Evolutionary conservation across 2,329 filamentous ascomycete species (phyloP).

Genomic region (Apiospora malaysiana): DNA sequence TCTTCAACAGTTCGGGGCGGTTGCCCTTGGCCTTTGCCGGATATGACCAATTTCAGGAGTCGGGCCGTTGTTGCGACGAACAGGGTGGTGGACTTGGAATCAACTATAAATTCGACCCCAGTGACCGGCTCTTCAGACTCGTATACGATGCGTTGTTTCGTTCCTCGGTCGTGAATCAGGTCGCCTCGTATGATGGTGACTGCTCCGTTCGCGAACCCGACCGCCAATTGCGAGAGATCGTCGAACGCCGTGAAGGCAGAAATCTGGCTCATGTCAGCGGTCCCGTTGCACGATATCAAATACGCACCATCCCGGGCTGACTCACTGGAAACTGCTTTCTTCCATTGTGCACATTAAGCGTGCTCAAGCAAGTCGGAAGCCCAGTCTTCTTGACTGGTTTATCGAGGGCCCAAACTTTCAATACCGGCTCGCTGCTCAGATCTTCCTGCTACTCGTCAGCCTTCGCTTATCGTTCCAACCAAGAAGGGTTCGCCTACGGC

Average conservation of each 20-base stretch:
- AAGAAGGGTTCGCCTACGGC: conserved; percentile 51
- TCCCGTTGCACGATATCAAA: background rate
- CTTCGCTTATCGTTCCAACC: background rate
- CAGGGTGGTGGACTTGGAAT: conserved; percentile 71
- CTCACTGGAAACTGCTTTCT: conserved; percentile 89
- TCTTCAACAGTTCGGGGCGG: conserved; percentile 90
- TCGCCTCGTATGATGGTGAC: conserved; percentile 94
- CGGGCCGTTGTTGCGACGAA: conserved; percentile 92
- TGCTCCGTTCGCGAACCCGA: conserved; percentile 94
- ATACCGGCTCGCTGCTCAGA: conserved; percentile 80
- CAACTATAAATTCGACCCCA: conserved; percentile 77
- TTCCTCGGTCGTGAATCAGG: conserved; percentile 91
- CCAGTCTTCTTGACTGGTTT: conserved; percentile 94
- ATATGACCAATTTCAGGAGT: conserved; percentile 85
- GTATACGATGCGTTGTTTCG: conserved; percentile 91
- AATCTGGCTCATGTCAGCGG: conserved; percentile 55
- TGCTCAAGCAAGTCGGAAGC: conserved; percentile 85
- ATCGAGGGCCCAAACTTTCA: conserved; percentile 98
- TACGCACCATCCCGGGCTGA: conserved; percentile 21
- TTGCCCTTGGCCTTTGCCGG: conserved; percentile 87
- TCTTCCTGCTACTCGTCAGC: conserved; percentile 69
- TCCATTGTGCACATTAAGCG: conserved; percentile 84
- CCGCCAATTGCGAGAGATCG: conserved; percentile 89
- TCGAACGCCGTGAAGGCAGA: conserved; percentile 88
- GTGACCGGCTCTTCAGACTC: conserved; percentile 97